Conservation (phyloP, 1,139 yeast genomes). For the Candida tetrigidarum region DNA sequence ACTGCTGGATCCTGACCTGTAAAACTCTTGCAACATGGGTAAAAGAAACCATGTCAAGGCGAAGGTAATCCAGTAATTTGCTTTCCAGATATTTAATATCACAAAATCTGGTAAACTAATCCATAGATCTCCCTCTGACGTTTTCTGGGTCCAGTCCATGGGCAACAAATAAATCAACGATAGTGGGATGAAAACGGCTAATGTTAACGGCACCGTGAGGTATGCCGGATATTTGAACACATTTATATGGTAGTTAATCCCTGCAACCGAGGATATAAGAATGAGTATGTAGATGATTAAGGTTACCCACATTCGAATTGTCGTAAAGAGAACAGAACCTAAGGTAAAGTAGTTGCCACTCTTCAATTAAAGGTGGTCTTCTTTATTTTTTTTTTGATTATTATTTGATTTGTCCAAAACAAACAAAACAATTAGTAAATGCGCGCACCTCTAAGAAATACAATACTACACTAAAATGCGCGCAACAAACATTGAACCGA, state of each 20-base stretch:
- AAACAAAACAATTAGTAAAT: no score
- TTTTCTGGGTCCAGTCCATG: constrained; percentile 42
- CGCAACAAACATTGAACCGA: no score
- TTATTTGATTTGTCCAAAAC: no score
- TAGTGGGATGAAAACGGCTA: constrained; percentile 49
- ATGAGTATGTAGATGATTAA: constrained; percentile 32
- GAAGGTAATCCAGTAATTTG: constrained; percentile 82
- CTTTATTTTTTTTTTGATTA: no score
- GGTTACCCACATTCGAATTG: constrained; percentile 33
- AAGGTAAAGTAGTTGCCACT: no score
- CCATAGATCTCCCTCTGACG: constrained; percentile 22
- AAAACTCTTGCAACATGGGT: constrained; percentile 75
- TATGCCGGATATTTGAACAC: constrained; percentile 40
- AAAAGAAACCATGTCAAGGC: constrained; percentile 72
- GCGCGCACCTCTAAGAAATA: no score
- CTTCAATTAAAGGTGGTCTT: no score
- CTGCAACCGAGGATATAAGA: constrained; percentile 34
- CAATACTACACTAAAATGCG: no score
- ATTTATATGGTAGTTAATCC: constrained; percentile 42
- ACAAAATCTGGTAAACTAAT: constrained; percentile 42
- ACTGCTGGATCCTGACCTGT: constrained; percentile 68
- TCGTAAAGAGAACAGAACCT: no score
- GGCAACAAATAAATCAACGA: constrained; percentile 47
- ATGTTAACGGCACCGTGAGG: constrained; percentile 35
- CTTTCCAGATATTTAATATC: constrained; percentile 67